Conservation (phyloP, 768 basidiomycete genomes). For the Xerocomus potaroensis region DNA sequence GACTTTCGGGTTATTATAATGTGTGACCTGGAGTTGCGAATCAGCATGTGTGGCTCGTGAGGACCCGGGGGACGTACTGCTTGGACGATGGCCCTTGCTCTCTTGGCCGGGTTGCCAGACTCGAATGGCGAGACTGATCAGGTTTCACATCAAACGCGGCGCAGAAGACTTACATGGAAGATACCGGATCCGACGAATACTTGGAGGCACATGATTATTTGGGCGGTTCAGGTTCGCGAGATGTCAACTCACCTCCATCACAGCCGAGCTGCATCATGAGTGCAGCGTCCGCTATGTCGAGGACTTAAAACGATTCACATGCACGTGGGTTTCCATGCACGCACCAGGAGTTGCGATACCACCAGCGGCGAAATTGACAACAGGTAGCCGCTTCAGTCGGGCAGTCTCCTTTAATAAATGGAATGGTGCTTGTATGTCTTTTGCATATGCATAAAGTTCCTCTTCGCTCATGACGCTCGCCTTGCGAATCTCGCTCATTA, state of each 20-base stretch:
- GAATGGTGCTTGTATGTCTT: slow-evolving; percentile 89
- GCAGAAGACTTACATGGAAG: slow-evolving; percentile 66
- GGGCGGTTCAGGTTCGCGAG: not conserved
- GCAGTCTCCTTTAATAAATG: slow-evolving; percentile 95
- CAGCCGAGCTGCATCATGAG: slow-evolving; percentile 99
- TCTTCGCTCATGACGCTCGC: slow-evolving; percentile 90
- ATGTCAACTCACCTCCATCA: slow-evolving; percentile 71
- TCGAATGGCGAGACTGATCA: slow-evolving; percentile 28
- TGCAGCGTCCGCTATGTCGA: slow-evolving; percentile 77
- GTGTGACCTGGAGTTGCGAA: slow-evolving; percentile 60
- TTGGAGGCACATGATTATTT: slow-evolving; percentile 27
- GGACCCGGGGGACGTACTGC: slow-evolving; percentile 51
- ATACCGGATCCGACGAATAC: slow-evolving; percentile 99
- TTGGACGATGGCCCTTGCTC: slow-evolving; percentile 94
- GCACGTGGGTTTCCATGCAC: slow-evolving; percentile 12
- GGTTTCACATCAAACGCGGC: not conserved
- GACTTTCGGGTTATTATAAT: slow-evolving; percentile 91
- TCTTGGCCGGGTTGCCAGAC: slow-evolving; percentile 91
- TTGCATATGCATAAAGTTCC: slow-evolving; percentile 90
- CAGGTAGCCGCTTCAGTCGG: slow-evolving; percentile 87
- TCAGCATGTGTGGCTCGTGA: slow-evolving; percentile 2
- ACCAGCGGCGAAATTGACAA: slow-evolving; percentile 96
- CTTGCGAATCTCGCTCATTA: slow-evolving; percentile 79
- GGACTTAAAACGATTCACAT: not conserved
- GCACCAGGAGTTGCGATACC: slow-evolving; percentile 88